Evolutionary conservation across 2,329 filamentous ascomycete species (phyloP).

Genomic region (Akanthomyces uredinophilus): DNA sequence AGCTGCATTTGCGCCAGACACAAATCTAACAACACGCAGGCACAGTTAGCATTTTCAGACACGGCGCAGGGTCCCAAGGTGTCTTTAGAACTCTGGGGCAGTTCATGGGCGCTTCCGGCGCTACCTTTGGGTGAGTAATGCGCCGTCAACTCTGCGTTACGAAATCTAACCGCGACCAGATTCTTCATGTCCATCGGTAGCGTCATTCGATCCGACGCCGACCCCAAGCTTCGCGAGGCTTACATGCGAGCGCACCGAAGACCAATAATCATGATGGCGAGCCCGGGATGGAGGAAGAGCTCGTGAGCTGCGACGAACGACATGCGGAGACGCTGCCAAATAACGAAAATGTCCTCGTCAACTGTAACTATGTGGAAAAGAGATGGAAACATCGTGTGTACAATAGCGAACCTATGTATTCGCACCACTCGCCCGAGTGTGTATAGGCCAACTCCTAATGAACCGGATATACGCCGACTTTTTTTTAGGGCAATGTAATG

Average conservation of each 20-base stretch:
- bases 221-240: slow-evolving; percentile 67
- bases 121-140: slow-evolving; percentile 77
- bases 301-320: not conserved
- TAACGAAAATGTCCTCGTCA: slow-evolving; percentile 49
- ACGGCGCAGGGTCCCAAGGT: slow-evolving; percentile 87
- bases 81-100: slow-evolving; percentile 92
- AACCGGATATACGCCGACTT: not conserved
- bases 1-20: slow-evolving; percentile 11
- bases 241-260: slow-evolving; percentile 70
- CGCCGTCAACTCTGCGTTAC: not conserved
- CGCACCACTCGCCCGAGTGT: slow-evolving; percentile 5
- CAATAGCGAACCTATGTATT: slow-evolving; percentile 2
- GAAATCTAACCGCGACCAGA: slow-evolving; percentile 29
- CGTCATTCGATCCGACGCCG: slow-evolving; percentile 87
- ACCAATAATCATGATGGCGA: slow-evolving; percentile 58
- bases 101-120: slow-evolving; percentile 92
- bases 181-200: slow-evolving; percentile 99
- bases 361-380: slow-evolving; percentile 18
- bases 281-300: slow-evolving; percentile 32
- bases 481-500: not conserved
- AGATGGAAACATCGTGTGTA: slow-evolving; percentile 21
- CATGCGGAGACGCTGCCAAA: slow-evolving; percentile 16
- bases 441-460: slow-evolving; percentile 2
- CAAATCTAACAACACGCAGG: slow-evolving; percentile 45
- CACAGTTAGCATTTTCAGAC: slow-evolving; percentile 90